Conservation (phyloP, 768 basidiomycete species). For the Kwoniella shandongensis region DNA sequence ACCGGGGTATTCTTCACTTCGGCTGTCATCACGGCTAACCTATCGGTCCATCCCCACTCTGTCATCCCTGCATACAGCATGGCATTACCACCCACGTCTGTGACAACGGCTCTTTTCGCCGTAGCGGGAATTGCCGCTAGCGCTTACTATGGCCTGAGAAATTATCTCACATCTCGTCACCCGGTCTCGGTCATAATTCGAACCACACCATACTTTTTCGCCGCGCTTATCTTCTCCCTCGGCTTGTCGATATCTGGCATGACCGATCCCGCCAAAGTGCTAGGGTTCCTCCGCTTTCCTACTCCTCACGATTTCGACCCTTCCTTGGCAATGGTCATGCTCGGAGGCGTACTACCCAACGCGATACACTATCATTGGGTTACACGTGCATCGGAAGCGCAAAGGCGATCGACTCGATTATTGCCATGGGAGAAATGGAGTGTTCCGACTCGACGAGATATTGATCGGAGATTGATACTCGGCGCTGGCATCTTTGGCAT, state of each 20-base stretch:
- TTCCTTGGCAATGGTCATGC: slow-evolving; percentile 51
- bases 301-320: slow-evolving; percentile 49
- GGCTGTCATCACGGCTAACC: slow-evolving; percentile 41
- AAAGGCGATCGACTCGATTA: slow-evolving; percentile 5
- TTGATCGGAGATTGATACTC: slow-evolving; percentile 36
- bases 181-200: background rate
- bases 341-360: slow-evolving; percentile 52
- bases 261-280: slow-evolving; percentile 49
- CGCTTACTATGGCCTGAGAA: slow-evolving; percentile 5
- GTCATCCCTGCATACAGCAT: slow-evolving; percentile 4
- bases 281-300: slow-evolving; percentile 48
- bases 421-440: slow-evolving; percentile 40
- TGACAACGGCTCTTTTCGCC: slow-evolving; percentile 1
- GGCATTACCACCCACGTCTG: background rate
- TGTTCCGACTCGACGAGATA: slow-evolving; percentile 34
- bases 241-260: slow-evolving; percentile 54
- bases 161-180: slow-evolving; percentile 6
- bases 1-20: slow-evolving; percentile 46
- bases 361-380: slow-evolving; percentile 33
- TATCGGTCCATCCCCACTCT: slow-evolving; percentile 14
- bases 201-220: slow-evolving; percentile 30
- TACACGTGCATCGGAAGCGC: slow-evolving; percentile 3
- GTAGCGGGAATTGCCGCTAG: background rate
- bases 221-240: slow-evolving; percentile 46
- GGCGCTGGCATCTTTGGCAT: slow-evolving; percentile 52